phyloP scores from a whole-genome alignment of 768 basidiomycete species.

The Pulveroboletus sp. region DNA sequence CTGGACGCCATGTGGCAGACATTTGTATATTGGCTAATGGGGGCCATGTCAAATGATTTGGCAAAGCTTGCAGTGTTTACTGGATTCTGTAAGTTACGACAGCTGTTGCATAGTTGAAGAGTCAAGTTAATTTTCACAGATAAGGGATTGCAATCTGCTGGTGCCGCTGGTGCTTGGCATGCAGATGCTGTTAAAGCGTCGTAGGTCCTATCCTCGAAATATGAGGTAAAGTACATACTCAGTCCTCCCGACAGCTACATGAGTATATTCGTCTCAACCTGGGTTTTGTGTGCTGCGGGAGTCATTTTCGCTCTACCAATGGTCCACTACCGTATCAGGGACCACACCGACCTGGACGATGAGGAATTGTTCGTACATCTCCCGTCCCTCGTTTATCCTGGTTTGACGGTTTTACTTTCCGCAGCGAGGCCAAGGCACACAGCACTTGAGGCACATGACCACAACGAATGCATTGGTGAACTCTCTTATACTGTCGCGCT shows the following conservation, averaged over 20 bases:
- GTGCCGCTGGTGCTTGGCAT: constrained; percentile 68
- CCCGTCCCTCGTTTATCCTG: neutral
- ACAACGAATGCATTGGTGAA: neutral
- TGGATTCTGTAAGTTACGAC: constrained; percentile 64
- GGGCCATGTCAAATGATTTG: constrained; percentile 81
- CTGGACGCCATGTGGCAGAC: constrained; percentile 87
- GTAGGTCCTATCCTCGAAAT: constrained; percentile 36
- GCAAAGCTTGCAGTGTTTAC: constrained; percentile 74
- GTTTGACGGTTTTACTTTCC: neutral
- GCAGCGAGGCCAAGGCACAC: constrained; percentile 12
- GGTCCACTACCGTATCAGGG: constrained; percentile 65
- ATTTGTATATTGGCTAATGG: constrained; percentile 77
- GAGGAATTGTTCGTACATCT: constrained; percentile 40
- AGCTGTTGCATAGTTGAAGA: neutral
- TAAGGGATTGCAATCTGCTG: constrained; percentile 74
- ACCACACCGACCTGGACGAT: constrained; percentile 51
- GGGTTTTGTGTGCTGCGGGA: constrained; percentile 63
- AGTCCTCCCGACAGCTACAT: constrained; percentile 41
- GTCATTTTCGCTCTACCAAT: constrained; percentile 67
- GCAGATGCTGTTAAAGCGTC: constrained; percentile 59
- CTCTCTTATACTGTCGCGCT: neutral
- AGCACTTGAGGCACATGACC: neutral
- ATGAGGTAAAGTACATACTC: neutral
- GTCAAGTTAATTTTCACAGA: constrained; percentile 34
- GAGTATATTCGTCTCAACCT: constrained; percentile 70